Conservation (phyloP, 768 basidiomycete species). For the Pulveroboletus sp. region DNA sequence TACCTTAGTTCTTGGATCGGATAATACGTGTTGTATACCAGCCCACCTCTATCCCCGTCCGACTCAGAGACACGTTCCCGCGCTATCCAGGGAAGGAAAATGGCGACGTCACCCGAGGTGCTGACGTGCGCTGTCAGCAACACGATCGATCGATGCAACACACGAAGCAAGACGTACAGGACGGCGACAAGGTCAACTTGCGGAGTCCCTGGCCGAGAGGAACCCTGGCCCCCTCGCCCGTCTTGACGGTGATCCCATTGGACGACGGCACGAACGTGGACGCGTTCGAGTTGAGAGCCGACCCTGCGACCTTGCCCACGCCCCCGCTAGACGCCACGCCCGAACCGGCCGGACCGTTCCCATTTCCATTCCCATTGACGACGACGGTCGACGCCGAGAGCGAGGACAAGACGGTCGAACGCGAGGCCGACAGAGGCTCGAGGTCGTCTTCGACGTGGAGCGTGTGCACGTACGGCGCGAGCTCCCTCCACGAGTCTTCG, state of each 20-base stretch:
- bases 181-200: constrained; percentile 22
- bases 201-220: constrained; percentile 13
- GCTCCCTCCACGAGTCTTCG: constrained; percentile 33
- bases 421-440: constrained; percentile 15
- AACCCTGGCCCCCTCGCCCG: constrained; percentile 15
- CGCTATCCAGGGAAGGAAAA: constrained; percentile 25
- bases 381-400: neutral
- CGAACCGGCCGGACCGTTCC: neutral
- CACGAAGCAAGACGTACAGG: constrained; percentile 12
- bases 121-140: constrained; percentile 11
- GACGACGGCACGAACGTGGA: constrained; percentile 22
- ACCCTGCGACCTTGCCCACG: neutral
- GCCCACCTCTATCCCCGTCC: neutral
- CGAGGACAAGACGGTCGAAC: constrained; percentile 8
- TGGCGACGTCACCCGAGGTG: constrained; percentile 24
- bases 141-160: neutral
- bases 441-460: constrained; percentile 29
- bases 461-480: constrained; percentile 29
- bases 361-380: neutral
- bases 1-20: no score
- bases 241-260: constrained; percentile 20
- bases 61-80: constrained; percentile 14
- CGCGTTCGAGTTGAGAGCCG: constrained; percentile 23
- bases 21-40: no score
- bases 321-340: neutral